Evolutionary conservation across 129 eudicot genomes (phyloP).

Genomic region (Chrysanthemum lavandulifolium): DNA sequence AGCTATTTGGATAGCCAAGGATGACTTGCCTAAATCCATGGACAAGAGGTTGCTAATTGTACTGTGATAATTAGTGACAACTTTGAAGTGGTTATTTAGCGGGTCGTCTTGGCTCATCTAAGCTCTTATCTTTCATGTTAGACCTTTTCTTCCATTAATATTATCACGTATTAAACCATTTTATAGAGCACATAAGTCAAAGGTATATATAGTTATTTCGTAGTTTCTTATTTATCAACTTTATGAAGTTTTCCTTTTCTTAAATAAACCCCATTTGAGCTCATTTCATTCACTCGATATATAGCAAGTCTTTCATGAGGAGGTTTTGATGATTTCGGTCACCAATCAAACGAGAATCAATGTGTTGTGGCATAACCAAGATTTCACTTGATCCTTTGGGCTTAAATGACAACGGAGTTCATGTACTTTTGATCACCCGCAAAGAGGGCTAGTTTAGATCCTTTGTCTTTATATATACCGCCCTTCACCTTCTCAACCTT

Average conservation of each 20-base stretch:
- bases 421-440: neutral
- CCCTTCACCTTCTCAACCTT: too few species aligned
- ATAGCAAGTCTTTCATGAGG: neutral
- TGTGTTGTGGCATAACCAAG: neutral
- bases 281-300: neutral
- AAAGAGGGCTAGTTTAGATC: neutral
- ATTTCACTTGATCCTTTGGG: too few species aligned
- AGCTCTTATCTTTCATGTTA: conserved; percentile 54
- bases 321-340: neutral
- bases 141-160: conserved; percentile 43
- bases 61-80: neutral
- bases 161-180: neutral
- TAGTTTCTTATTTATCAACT: too few species aligned
- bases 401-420: neutral
- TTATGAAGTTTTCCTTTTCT: too few species aligned
- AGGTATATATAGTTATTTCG: neutral
- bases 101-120: conserved; percentile 41
- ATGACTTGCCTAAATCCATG: conserved; percentile 74
- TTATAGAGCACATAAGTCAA: neutral
- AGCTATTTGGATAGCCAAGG: conserved; percentile 65
- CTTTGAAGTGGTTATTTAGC: conserved; percentile 35
- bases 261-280: neutral
- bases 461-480: neutral
- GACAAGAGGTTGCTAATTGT: conserved; percentile 1
- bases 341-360: neutral